Base-by-base conservation (phyloP, 306 rosid species). In the Alnus glutinosa region DNA sequence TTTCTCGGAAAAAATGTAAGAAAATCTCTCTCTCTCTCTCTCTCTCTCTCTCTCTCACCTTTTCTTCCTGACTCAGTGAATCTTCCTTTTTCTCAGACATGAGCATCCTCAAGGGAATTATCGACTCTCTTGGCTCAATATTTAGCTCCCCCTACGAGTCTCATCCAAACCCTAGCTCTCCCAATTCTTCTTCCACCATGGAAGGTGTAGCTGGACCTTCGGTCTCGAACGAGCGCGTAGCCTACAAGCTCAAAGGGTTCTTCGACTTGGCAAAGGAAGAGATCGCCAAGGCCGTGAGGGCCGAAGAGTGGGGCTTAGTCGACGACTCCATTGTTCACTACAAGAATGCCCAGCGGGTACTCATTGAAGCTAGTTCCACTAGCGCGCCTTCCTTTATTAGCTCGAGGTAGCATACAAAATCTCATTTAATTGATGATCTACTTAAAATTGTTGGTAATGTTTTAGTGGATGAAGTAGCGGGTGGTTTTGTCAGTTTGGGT, bases 251-350 rank as follows among this genome's bases (percentile, higher is more conserved):
- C 55, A 91, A 92, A 81, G 97, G 98, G 1, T 95, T 85, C 87
- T 91, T 84, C 77, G 96, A 92, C 83, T 90, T 95, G 85, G 97
- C 98, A 1, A 93, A 85, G 69, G 94, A 86, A 74, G 96, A 95
- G 93, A 92, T 95, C 87, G 95, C 83, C 16, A 95, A 92, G 76
- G 98, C 91, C 70, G 98, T 95, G 83, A 87, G 97, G 82, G 98
- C 98, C 8, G 98, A 95, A 81, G 98, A 95, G 77, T 95, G 98
- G 98, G 98, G 97, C 14, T 70, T 95, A 75, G 48, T 88, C 59
- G 93, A 93, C 75, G 94, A 95, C 36, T 98, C 98, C 75, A 78
- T 95, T 80, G 86, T 78, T 69, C 96, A 91, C 85, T 95, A 92
- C 70, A 84, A 83, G 74, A 90, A 86, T 83, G 94, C 98, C 1